A percentile compares a stretch with the other conserved stretches of the same genome.
Conservation (phyloP, 352 stramenopile species). For the Globisporangium perplexum region DNA sequence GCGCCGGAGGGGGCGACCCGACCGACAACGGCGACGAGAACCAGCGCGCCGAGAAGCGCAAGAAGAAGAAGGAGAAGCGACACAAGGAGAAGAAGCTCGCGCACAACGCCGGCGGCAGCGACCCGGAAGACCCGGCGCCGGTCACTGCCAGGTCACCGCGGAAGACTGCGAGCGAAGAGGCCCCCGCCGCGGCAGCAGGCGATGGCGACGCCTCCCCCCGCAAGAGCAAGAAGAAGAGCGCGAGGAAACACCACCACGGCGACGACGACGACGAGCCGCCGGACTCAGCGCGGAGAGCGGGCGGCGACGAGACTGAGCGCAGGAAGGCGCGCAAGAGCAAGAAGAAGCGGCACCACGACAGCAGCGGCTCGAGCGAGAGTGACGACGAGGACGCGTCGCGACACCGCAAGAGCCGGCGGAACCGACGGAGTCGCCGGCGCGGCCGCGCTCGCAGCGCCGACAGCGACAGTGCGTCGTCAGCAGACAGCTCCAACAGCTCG, state of each 20-base stretch:
- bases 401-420: conserved; percentile 14
- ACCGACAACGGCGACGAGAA: conserved; percentile 22
- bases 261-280: conserved; percentile 10
- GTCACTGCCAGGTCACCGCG: conserved; percentile 26
- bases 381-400: conserved; percentile 19
- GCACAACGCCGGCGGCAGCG: conserved; percentile 12
- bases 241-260: conserved; percentile 26
- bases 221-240: conserved; percentile 64
- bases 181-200: conserved; percentile 18
- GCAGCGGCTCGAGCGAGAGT: conserved; percentile 43
- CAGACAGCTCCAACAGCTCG: conserved; percentile 41
- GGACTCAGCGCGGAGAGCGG: background rate
- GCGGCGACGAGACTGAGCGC: conserved; percentile 16
- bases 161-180: conserved; percentile 13
- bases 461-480: conserved; percentile 45
- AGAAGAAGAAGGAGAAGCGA: conserved; percentile 54
- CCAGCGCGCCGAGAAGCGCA: conserved; percentile 35
- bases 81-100: conserved; percentile 35
- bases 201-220: conserved; percentile 22
- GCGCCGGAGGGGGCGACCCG: conserved; percentile 10
- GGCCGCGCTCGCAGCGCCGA: conserved; percentile 6
- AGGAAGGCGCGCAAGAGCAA: conserved; percentile 28
- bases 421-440: conserved; percentile 19
- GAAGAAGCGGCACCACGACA: conserved; percentile 44
- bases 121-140: conserved; percentile 28